Percentiles rank a stretch among this genome's conserved stretches.
Conservation (phyloP, 371 early-diverging fungal genomes). For the Entomophthora muscae region DNA sequence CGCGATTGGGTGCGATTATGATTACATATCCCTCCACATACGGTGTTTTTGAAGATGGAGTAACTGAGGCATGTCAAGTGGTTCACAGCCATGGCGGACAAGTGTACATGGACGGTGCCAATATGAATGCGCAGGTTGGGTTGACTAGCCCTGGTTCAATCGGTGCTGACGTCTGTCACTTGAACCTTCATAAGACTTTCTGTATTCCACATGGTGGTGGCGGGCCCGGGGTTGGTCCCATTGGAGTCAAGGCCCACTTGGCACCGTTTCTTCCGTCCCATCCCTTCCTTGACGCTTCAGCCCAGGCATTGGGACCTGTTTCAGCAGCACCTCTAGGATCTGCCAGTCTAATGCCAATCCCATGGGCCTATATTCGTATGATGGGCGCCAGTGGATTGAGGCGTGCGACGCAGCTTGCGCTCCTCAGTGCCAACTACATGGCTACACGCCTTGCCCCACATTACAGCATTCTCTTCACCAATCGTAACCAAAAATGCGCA, state of each 20-base stretch:
- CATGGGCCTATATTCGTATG: constrained; percentile 94
- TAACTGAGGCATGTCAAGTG: constrained; percentile 67
- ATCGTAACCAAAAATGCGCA: constrained; percentile 84
- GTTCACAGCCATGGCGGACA: constrained; percentile 85
- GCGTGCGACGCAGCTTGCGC: constrained; percentile 68
- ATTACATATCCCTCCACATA: constrained; percentile 96
- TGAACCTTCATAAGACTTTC: constrained; percentile 97
- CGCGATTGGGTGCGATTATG: constrained; percentile 82
- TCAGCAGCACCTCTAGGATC: constrained; percentile 95
- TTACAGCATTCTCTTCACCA: constrained; percentile 80
- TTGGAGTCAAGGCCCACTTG: constrained; percentile 75
- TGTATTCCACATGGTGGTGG: constrained; percentile 97
- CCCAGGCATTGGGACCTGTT: constrained; percentile 72
- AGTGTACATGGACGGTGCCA: constrained; percentile 98
- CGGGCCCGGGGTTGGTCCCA: constrained; percentile 95
- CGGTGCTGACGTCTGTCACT: constrained; percentile 95
- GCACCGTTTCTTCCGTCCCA: constrained; percentile 87
- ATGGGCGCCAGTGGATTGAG: constrained; percentile 79
- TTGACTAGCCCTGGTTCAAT: constrained; percentile 87
- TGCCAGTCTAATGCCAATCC: constrained; percentile 85
- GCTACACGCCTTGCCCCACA: constrained; percentile 64
- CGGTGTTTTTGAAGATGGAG: constrained; percentile 88
- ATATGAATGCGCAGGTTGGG: constrained; percentile 96
- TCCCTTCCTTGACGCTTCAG: constrained; percentile 45
- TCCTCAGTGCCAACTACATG: constrained; percentile 97